phyloP scores from a whole-genome alignment of 129 eudicot species.

The Solidago caesia region DNA sequence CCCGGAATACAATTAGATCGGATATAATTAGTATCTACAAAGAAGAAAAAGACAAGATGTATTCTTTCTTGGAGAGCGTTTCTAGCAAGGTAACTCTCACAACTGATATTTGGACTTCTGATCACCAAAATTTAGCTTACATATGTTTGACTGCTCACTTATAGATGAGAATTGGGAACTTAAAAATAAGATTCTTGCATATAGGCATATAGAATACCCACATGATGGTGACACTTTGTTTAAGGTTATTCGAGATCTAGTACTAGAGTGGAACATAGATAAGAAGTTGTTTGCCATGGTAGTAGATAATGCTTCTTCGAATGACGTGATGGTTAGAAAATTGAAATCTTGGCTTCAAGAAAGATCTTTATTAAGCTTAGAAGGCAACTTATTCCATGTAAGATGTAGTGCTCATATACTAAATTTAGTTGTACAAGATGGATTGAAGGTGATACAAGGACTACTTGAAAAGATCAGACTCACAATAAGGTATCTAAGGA shows the following conservation, averaged over 20 bases:
- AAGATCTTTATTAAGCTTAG: not conserved
- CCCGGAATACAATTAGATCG: conserved; percentile 1
- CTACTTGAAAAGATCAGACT: not conserved
- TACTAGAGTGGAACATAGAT: conserved; percentile 15
- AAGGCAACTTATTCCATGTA: not conserved
- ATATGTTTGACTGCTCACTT: conserved; percentile 11
- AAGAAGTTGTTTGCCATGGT: conserved; percentile 20
- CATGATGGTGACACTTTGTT: conserved; percentile 19
- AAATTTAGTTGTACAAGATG: conserved; percentile 17
- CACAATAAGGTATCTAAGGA: not conserved
- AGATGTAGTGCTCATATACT: conserved; percentile 14
- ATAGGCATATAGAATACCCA: not conserved
- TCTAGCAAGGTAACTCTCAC: conserved; percentile 1
- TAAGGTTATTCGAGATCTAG: not conserved
- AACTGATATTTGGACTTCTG: conserved; percentile 8
- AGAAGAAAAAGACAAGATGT: not conserved
- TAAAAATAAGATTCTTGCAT: not conserved
- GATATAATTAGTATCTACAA: conserved; percentile 1
- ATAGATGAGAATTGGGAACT: conserved; percentile 19
- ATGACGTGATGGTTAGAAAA: conserved; percentile 18
- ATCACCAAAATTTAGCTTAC: conserved; percentile 14
- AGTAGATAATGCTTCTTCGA: conserved; percentile 4
- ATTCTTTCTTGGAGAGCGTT: not conserved
- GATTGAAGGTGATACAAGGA: not conserved
- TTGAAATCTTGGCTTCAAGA: conserved; percentile 14